These are phyloP conservation scores for Backusella macrospora DNA, from an alignment of 192 early-diverging fungal genomes.

Conservation along the genomic window DNA sequence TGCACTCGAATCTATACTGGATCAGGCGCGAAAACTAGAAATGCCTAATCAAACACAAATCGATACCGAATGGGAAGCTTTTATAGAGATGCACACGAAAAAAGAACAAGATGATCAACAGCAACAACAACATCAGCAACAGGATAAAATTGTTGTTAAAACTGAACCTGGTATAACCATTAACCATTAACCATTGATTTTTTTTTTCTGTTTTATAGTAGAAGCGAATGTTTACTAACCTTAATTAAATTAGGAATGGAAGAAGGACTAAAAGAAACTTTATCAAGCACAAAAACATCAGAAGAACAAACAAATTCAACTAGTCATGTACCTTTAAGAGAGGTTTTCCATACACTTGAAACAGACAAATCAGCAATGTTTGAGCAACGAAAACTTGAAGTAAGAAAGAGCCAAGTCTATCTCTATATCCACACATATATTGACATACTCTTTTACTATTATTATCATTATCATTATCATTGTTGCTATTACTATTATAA, in stretches of 20 bases:
- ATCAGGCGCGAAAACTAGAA: conserved; percentile 5
- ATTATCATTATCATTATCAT: neutral
- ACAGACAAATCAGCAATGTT: conserved; percentile 62
- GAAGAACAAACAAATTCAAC: conserved; percentile 1
- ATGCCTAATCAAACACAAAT: neutral
- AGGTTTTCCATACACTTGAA: conserved; percentile 71
- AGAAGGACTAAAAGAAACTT: conserved; percentile 7
- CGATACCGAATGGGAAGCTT: conserved; percentile 1
- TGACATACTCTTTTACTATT: neutral
- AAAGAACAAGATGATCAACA: conserved; percentile 1
- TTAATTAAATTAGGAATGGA: neutral
- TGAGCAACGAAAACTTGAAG: conserved; percentile 51
- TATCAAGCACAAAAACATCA: conserved; percentile 10
- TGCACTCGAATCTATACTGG: neutral
- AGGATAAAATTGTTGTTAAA: neutral
- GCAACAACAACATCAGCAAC: neutral
- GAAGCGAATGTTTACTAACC: neutral
- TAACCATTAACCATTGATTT: too few species aligned
- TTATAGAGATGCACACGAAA: neutral
- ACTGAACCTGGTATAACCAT: neutral
- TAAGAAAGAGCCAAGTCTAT: neutral
- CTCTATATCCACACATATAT: neutral
- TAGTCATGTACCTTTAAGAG: conserved; percentile 53
- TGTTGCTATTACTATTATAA: neutral
- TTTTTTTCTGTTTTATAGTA: neutral